Evolutionary conservation across 306 rosid species (phyloP), one percentile per base, ranked within the genome.

Genomic region (Ormosia emarginata): DNA sequence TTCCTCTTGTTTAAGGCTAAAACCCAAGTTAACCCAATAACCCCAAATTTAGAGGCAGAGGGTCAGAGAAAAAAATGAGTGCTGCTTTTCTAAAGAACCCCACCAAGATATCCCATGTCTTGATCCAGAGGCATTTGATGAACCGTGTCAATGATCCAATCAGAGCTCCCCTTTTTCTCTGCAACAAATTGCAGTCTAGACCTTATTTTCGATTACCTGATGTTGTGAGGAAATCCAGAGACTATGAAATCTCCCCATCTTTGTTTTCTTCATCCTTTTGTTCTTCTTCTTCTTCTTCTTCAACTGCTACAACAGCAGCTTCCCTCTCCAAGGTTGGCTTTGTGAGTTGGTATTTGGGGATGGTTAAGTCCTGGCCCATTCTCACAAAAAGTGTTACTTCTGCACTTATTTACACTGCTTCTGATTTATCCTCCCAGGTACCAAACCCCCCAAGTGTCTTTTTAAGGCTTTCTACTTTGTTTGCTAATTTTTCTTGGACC

Each of bases 361-460:
- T 90, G 95, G 72, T 94, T 34, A 88, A 88, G 83, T 69, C 86
- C 10, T 69, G 84, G 43, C 98, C 97, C 37, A 73, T 94, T 77
- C 83, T 92, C 55, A 94, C 98, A 7, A 94, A 94, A 64, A 90
- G 96, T 82, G 65, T 91, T 43, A 91, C 97, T 59, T 88, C 96
- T 8, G 89, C 89, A 44, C 85, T 92, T 30, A 92, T 94, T 82
- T 92, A 94, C 85, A 86, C 77, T 11, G 97, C 94, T 49, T 93
- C 98, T 66, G 96, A 92, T 85, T 85, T 94, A 62, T 92, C 98
- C 61, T 86, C 98, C 44, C 97, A 94, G 98, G 98, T 92, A 79
- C 8, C 12, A 3, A 41, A 61, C n/a, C 40, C 15, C 13, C 52
- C 0, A 10, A 2, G 14, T 65, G 3, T 37, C 39, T 3, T 15